phyloP scores from a whole-genome alignment of 2,329 filamentous ascomycete genomes.

The Ophiostoma australiae region DNA sequence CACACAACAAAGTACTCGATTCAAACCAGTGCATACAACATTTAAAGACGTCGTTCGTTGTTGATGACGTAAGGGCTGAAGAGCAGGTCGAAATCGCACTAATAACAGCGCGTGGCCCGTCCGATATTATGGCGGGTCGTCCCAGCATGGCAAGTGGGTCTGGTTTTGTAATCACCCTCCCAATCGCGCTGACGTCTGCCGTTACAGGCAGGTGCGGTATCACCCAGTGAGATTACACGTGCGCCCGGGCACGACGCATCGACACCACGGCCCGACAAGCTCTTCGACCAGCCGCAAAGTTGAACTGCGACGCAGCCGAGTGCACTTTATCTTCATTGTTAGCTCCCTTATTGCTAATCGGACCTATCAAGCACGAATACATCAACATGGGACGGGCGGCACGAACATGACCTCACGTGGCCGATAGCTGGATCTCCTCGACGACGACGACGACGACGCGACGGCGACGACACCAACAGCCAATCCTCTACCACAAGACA shows the following conservation, averaged over 20 bases:
- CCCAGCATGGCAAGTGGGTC: constrained; percentile 9
- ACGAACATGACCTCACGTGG: neutral
- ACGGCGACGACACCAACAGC: neutral
- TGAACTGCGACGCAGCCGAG: neutral
- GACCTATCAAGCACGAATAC: neutral
- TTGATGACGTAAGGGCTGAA: neutral
- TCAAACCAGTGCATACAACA: neutral
- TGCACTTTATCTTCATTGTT: neutral
- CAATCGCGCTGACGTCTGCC: constrained; percentile 4
- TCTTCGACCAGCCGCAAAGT: neutral
- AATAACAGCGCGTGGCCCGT: neutral
- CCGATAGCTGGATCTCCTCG: neutral
- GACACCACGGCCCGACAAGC: neutral
- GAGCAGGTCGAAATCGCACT: neutral
- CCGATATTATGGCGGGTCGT: neutral
- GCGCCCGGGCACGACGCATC: neutral
- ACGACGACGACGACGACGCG: constrained; percentile 6
- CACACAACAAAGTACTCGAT: too few relatives aligned
- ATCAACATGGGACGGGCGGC: neutral
- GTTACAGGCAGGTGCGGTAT: neutral
- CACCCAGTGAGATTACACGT: constrained; percentile 4
- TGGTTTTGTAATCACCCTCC: neutral
- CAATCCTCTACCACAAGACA: neutral
- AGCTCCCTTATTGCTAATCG: neutral
- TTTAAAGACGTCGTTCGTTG: neutral